phyloP scores from a whole-genome alignment of 202 grass and related monocot species.

The Dendrocalamus latiflorus region DNA sequence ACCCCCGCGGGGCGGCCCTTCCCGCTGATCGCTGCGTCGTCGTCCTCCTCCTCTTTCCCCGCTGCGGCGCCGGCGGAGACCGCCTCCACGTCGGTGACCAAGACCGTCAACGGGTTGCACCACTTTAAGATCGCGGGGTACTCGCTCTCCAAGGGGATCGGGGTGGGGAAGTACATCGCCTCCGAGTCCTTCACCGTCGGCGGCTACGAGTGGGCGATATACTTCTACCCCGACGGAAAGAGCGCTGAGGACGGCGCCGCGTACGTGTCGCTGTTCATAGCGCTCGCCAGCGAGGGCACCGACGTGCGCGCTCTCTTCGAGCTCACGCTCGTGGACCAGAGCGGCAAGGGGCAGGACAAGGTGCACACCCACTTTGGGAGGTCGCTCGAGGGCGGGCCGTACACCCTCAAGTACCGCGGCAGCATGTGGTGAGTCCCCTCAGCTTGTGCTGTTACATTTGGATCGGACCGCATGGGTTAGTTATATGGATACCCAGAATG shows the following conservation, averaged over 20 bases:
- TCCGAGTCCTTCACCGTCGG: constrained; percentile 85
- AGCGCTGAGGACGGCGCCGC: constrained; percentile 75
- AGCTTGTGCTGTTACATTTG: no score
- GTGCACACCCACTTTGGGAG: constrained; percentile 91
- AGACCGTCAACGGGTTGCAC: constrained; percentile 94
- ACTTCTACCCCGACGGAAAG: constrained; percentile 99
- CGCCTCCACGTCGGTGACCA: constrained; percentile 87
- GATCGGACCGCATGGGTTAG: not conserved
- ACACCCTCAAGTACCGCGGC: constrained; percentile 94
- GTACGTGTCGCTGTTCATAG: constrained; percentile 94
- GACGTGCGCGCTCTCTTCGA: constrained; percentile 97
- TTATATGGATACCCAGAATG: not conserved
- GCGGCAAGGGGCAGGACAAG: constrained; percentile 90
- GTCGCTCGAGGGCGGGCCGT: constrained; percentile 84
- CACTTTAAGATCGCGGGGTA: constrained; percentile 91
- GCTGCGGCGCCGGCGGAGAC: constrained; percentile 62
- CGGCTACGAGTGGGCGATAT: constrained; percentile 96
- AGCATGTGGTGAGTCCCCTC: constrained; percentile 84
- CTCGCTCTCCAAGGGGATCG: constrained; percentile 85
- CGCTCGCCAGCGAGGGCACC: constrained; percentile 85
- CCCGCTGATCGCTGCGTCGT: constrained; percentile 29
- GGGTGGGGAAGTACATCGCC: constrained; percentile 88
- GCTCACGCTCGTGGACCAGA: constrained; percentile 93
- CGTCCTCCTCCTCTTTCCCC: constrained; percentile 10
- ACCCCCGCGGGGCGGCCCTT: constrained; percentile 30